Percentiles rank a stretch among this genome's conserved stretches.
Evolutionary conservation across 148 eudicot genomes (phyloP).

Genomic region (Vaccinium myrtillus): DNA sequence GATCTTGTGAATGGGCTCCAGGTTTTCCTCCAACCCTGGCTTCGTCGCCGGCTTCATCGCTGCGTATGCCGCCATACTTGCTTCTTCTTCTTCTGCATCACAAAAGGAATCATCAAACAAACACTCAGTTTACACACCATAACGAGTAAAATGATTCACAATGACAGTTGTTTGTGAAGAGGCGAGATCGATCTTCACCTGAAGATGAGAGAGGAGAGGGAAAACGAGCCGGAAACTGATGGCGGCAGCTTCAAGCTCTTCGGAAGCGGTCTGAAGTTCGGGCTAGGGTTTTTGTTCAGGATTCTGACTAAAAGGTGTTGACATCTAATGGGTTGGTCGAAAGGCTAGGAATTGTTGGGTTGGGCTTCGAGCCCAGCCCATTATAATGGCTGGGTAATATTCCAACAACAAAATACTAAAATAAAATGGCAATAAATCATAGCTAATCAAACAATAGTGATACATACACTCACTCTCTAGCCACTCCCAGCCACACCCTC

Average conservation of each 20-base stretch:
- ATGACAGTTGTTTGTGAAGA: not conserved
- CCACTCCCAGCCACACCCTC: too few relatives aligned
- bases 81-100: constrained; percentile 2
- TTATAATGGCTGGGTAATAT: not conserved
- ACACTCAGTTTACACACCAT: not conserved
- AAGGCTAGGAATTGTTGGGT: not conserved
- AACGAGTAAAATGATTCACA: not conserved
- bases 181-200: not conserved
- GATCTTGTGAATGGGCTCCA: constrained; percentile 75
- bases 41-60: constrained; percentile 63
- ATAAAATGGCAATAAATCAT: too few relatives aligned
- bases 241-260: constrained; percentile 14
- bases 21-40: constrained; percentile 74
- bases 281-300: not conserved
- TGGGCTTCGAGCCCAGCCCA: not conserved
- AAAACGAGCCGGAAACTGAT: not conserved
- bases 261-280: not conserved
- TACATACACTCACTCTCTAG: too few relatives aligned
- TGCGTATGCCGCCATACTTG: constrained; percentile 67
- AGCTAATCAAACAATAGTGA: too few relatives aligned
- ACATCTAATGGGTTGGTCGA: not conserved
- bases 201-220: not conserved
- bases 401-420: too few relatives aligned
- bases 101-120: not conserved
- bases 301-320: not conserved